Percentiles rank a stretch among this genome's conserved stretches.
Conservation (phyloP, 2,329 filamentous ascomycete species). For the Alternaria arbusti region DNA sequence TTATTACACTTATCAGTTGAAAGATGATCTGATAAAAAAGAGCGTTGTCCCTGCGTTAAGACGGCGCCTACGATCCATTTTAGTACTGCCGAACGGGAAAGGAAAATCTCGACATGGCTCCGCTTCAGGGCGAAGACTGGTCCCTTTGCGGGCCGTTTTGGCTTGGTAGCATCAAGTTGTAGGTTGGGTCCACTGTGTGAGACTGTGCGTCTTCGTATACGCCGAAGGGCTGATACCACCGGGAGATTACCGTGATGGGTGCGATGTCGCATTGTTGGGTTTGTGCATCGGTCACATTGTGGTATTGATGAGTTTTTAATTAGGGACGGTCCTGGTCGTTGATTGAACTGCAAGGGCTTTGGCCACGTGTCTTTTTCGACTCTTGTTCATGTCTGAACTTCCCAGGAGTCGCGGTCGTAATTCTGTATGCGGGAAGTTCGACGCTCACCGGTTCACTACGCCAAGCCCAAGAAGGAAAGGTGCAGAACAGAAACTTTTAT, state of each 20-base stretch:
- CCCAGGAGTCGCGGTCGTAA: neutral
- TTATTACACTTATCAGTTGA: neutral
- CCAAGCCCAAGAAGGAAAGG: neutral
- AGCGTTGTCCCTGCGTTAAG: neutral
- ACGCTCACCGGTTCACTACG: neutral
- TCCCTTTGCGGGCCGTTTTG: neutral
- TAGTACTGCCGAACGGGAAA: neutral
- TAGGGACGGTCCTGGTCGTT: no score
- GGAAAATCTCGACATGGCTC: neutral
- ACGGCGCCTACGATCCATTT: neutral
- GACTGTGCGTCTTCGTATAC: neutral
- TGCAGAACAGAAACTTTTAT: neutral
- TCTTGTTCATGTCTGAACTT: neutral
- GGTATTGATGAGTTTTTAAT: no score
- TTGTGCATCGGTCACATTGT: neutral
- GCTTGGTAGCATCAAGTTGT: neutral
- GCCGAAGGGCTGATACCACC: neutral
- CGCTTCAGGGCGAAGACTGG: neutral
- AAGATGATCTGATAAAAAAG: constrained; percentile 2
- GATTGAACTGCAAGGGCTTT: neutral
- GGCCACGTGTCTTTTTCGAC: neutral
- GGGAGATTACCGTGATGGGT: neutral
- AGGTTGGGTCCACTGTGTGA: neutral
- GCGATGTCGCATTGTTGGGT: neutral
- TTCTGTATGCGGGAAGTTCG: neutral